Evolutionary conservation across 306 rosid genomes (phyloP), one percentile per base, ranked within the genome.

Genomic region (Cicer yamashitae): DNA sequence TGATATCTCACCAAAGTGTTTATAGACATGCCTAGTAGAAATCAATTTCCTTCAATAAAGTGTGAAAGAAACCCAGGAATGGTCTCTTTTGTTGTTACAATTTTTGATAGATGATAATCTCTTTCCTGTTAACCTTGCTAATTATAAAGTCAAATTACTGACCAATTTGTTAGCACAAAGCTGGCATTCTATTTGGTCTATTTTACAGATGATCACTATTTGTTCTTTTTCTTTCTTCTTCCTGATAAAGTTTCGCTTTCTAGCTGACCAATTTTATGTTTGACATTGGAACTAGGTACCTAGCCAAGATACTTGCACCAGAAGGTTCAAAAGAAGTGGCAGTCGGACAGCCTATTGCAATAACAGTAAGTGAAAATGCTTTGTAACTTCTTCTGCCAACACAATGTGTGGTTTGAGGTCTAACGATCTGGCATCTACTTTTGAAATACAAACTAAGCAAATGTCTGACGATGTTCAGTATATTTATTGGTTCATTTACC

Each of bases 301-400:
- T 94, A 83, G 97, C 96, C 62, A 89, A 87, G 85, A 94, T 91
- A 77, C 83, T 94, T 65, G 92, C 84, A 69, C 88, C 93, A 25
- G 97, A 92, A 53, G 99, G 99, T 70, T 85, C 97, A 54, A 94
- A 92, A 82, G 99, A 94, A 17, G 91, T 94, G 82, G 90, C 88
- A 45, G 97, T 94, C 18, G 99, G 99, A 64, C 91, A 90, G 64
- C 91, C 99, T 64, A 94, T 94, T 86, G 99, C 99, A 69, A 83
- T 94, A 82, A 90, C 96, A 48, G 99, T 94, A 87, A 89, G 97
- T 89, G 57, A 75, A 39, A 76, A 62, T 74, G 64, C 69, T 67
- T 34, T 25, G 47, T 73, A 37, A 76, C 37, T 68, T 52, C 62
- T 56, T 74, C 81, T 79, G 18, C 79, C 44, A 50, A 51, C 74